Evolutionary conservation across 2,329 filamentous ascomycete species (phyloP), one percentile per base, ranked within the genome.

Genomic region (Coniochaeta sp.): DNA sequence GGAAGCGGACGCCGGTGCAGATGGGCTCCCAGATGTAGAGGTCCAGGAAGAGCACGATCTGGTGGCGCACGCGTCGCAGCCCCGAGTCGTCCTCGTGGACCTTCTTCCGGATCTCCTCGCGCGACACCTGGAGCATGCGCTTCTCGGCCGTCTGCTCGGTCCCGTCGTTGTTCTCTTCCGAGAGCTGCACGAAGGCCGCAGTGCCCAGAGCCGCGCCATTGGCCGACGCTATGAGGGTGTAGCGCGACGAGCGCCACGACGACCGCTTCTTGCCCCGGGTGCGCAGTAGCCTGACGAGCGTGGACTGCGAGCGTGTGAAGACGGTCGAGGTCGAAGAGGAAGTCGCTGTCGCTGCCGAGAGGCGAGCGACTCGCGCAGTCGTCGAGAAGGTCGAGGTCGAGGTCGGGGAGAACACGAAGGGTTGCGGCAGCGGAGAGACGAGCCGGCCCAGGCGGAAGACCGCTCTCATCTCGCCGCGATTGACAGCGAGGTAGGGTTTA

Each of bases 51-150:
- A 91, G 79, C 61, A 88, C 78, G 30, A 90, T 68, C 14, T 79
- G 79, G 64, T 87, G 83, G 55, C 81, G 75, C 7, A 87, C 67
- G 56, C 84, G 82, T 16, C 75, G 77, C 16, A 91, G 71, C 0
- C 87, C 85, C 42, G 77, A 78, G 32, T 88, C 80, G 61, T 87
- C 79, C 5, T 87, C 80, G 1, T 84, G 79, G 1, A 93, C 82
- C 38, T 81, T 81, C 67, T 90, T 90, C 60, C 80, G 80, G 38
- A 96, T 84, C 75, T 97, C 93, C 59, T 86, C 78, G 47, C 90
- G 80, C 40, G 93, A 97, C 2, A 82, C 85, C 71, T 92, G 85
- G 16, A 97, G 82, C 93, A 97, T 97, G 65, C 91, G 89, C 73
- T 83, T 83, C 75, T 97, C 93, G 28, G 85, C 84, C 2, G 93